phyloP scores from a whole-genome alignment of 139 green algal species.

The Chlorella sorokiniana region DNA sequence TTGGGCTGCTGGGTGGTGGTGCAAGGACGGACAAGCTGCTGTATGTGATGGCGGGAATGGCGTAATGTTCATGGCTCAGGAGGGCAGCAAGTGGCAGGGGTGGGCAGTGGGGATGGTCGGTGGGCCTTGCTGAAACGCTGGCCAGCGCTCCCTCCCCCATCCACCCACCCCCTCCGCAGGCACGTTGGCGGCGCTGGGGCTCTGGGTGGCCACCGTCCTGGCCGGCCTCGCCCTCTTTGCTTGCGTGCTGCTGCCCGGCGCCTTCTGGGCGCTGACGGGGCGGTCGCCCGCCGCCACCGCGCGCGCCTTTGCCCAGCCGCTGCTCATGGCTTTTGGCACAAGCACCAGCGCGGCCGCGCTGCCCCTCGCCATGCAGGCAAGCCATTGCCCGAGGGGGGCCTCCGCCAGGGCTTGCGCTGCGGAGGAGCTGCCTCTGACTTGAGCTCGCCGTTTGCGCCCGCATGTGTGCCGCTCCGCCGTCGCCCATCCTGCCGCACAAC shows the following conservation, averaged over 20 bases:
- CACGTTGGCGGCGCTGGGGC: slow-evolving; percentile 46
- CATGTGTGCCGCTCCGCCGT: no score
- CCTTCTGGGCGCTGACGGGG: slow-evolving; percentile 46
- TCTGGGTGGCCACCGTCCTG: slow-evolving; percentile 60
- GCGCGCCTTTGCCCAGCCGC: slow-evolving; percentile 37
- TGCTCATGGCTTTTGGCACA: slow-evolving; percentile 64
- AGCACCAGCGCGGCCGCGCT: slow-evolving; percentile 51
- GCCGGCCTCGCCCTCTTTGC: slow-evolving; percentile 51
- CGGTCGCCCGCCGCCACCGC: slow-evolving; percentile 19
- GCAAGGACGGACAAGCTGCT: neutral
- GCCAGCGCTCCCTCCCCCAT: neutral
- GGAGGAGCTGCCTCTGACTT: no score
- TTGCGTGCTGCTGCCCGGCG: slow-evolving; percentile 43
- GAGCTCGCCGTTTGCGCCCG: no score
- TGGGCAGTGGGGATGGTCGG: no score
- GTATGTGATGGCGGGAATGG: neutral
- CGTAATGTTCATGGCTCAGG: no score
- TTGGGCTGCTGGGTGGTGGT: no score
- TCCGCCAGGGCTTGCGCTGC: neutral
- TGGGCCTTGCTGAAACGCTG: no score
- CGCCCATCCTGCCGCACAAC: no score
- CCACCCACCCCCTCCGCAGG: neutral
- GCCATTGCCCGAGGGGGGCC: neutral
- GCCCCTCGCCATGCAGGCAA: slow-evolving; percentile 51
- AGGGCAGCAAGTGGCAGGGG: no score